Evolutionary conservation across 2,329 filamentous ascomycete genomes (phyloP).

Genomic region (Phyllosticta citriasiana): DNA sequence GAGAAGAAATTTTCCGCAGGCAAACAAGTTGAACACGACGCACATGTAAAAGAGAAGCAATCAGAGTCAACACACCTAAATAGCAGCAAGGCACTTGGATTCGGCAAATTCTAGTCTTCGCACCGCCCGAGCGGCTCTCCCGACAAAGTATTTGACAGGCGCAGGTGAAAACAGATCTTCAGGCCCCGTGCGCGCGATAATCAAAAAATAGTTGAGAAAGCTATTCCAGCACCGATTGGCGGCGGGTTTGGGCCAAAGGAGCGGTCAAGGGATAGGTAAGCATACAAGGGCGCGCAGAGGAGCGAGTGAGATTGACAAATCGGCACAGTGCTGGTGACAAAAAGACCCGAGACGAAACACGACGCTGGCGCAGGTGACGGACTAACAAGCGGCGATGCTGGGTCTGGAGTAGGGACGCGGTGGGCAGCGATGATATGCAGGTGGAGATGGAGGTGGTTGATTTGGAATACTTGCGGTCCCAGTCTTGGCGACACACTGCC

Average conservation of each 20-base stretch:
- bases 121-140: neutral
- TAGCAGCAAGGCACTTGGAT: neutral
- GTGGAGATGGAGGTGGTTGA: neutral
- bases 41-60: neutral
- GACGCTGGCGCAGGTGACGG: neutral
- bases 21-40: neutral
- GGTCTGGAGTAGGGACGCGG: neutral
- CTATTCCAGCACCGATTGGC: neutral
- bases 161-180: neutral
- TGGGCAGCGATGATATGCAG: neutral
- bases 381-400: neutral
- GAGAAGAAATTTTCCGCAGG: neutral
- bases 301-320: neutral
- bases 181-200: neutral
- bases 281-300: neutral
- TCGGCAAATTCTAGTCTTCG: neutral
- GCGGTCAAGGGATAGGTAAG: neutral
- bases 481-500: neutral
- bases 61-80: neutral
- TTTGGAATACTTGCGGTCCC: neutral
- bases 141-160: neutral
- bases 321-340: neutral
- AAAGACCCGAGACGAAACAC: neutral
- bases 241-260: neutral
- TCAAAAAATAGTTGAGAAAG: neutral